These are phyloP conservation scores for Atkinsonella hypoxylon DNA, from an alignment of 2,329 filamentous ascomycete species.

Conservation along the genomic window DNA sequence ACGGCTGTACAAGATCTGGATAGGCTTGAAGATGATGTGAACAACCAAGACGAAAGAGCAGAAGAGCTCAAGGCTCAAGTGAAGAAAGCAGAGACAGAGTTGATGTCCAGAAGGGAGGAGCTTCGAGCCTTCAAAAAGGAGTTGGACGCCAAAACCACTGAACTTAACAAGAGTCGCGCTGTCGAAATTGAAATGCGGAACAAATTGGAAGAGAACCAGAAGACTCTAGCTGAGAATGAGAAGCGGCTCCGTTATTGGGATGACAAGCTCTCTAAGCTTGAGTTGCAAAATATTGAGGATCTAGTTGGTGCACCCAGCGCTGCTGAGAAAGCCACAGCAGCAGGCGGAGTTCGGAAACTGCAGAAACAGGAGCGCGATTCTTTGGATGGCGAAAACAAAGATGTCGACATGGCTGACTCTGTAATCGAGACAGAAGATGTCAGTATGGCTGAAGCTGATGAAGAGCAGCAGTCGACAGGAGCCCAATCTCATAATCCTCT, in stretches of 20 bases:
- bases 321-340: slow-evolving; percentile 12
- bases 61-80: slow-evolving; percentile 61
- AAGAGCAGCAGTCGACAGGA: slow-evolving; percentile 14
- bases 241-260: slow-evolving; percentile 77
- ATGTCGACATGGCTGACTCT: slow-evolving; percentile 21
- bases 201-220: slow-evolving; percentile 93
- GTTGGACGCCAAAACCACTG: slow-evolving; percentile 72
- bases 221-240: slow-evolving; percentile 74
- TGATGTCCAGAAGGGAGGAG: slow-evolving; percentile 70
- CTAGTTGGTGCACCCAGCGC: slow-evolving; percentile 32
- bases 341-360: slow-evolving; percentile 15
- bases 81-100: slow-evolving; percentile 69
- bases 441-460: slow-evolving; percentile 10
- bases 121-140: slow-evolving; percentile 70
- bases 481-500: slow-evolving; percentile 23
- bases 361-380: slow-evolving; percentile 12
- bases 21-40: slow-evolving; percentile 65
- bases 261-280: slow-evolving; percentile 76
- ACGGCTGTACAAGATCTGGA: slow-evolving; percentile 61
- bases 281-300: slow-evolving; percentile 69
- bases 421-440: slow-evolving; percentile 19
- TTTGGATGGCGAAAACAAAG: slow-evolving; percentile 13
- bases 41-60: slow-evolving; percentile 63
- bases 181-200: slow-evolving; percentile 97
- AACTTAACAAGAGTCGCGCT: slow-evolving; percentile 80